These are phyloP conservation scores for Sclerotinia glacialis DNA, from an alignment of 2,329 filamentous ascomycete species.

Conservation along the genomic window DNA sequence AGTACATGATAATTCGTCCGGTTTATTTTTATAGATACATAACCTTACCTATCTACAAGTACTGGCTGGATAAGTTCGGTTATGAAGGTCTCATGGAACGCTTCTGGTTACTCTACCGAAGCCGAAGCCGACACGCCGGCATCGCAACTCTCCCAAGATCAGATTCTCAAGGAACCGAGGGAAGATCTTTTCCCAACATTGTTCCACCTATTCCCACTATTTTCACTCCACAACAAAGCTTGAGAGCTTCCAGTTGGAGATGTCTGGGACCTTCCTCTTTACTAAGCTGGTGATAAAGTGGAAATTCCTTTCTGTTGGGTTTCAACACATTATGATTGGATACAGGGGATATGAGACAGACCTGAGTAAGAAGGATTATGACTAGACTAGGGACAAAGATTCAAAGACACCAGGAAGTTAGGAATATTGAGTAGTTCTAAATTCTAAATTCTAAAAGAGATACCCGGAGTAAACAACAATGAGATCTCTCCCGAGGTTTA, in stretches of 20 bases:
- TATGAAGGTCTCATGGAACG: not conserved
- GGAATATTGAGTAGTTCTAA: not conserved
- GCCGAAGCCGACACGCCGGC: constrained; percentile 13
- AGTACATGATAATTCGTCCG: not conserved
- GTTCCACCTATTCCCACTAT: constrained; percentile 6
- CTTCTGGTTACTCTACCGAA: not conserved
- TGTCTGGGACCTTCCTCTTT: not conserved
- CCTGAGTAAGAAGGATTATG: not conserved
- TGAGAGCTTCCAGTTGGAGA: constrained; percentile 9
- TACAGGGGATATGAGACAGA: not conserved
- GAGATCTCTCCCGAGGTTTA: not conserved
- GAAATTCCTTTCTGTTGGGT: constrained; percentile 13
- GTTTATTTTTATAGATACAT: not conserved
- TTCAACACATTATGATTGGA: not conserved
- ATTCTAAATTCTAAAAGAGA: not conserved
- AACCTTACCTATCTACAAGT: too few relatives aligned
- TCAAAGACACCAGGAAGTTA: not conserved
- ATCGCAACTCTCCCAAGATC: not conserved
- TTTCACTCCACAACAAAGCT: not conserved
- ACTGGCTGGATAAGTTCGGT: not conserved
- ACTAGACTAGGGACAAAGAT: not conserved
- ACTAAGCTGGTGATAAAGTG: constrained; percentile 1
- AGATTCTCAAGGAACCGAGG: constrained; percentile 4
- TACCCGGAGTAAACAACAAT: not conserved
- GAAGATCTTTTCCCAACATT: constrained; percentile 8